phyloP scores from a whole-genome alignment of 495 filamentous ascomycete genomes.

The Penicillium odoratum region DNA sequence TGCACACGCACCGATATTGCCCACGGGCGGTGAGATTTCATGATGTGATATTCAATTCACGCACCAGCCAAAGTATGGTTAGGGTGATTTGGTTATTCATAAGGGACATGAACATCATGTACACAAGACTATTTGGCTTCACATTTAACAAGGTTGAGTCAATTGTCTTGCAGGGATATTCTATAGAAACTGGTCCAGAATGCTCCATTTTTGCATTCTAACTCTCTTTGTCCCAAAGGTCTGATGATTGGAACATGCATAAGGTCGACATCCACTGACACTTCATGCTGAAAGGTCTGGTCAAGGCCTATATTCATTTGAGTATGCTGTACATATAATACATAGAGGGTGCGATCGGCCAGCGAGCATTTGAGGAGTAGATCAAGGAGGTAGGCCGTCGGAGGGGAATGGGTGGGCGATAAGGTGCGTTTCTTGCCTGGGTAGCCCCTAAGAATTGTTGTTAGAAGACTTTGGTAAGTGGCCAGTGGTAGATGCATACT shows the following conservation, averaged over 20 bases:
- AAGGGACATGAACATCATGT: not conserved
- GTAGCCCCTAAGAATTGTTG: not conserved
- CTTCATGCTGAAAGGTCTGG: not conserved
- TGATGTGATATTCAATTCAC: conserved; percentile 16
- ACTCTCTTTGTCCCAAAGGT: not conserved
- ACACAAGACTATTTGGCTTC: not conserved
- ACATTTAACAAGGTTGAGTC: not conserved
- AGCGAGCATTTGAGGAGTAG: conserved; percentile 22
- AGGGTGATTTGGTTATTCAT: not conserved
- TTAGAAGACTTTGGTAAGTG: not conserved
- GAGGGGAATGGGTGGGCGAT: not conserved
- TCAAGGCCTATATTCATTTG: conserved; percentile 11
- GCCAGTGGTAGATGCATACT: not conserved
- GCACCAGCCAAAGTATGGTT: conserved; percentile 1
- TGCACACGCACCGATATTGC: conserved; percentile 11
- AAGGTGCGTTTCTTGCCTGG: not conserved
- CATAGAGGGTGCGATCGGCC: conserved; percentile 24
- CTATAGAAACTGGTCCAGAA: conserved; percentile 2
- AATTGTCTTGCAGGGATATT: not conserved
- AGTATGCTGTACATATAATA: conserved; percentile 32
- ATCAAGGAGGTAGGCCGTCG: conserved; percentile 5
- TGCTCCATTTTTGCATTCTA: conserved; percentile 1
- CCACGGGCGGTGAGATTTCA: not conserved
- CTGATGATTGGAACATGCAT: not conserved
- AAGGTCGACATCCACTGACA: not conserved